These are phyloP conservation scores for Rhodotorula sp. DNA, from an alignment of 1,284 basidiomycete genomes.

Conservation along the genomic window DNA sequence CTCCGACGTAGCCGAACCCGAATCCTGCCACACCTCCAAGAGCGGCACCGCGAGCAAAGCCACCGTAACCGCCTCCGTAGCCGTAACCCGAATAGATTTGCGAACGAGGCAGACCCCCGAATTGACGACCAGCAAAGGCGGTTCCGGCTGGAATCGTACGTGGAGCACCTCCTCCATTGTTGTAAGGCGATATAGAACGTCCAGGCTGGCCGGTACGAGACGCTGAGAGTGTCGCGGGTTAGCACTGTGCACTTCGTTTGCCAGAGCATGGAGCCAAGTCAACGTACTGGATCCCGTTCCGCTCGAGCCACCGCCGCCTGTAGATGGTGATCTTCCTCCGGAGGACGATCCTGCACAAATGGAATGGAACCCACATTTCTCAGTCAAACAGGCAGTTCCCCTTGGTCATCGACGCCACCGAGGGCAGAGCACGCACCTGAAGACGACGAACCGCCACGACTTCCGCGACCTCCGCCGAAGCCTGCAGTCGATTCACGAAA, in stretches of 20 bases:
- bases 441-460: not conserved
- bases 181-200: not conserved
- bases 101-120: conserved; percentile 12
- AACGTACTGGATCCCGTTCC: not conserved
- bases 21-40: not conserved
- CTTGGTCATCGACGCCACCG: not conserved
- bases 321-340: no score
- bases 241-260: not conserved
- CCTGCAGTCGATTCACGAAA: not conserved
- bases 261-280: no score
- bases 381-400: no score
- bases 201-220: not conserved
- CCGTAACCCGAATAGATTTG: conserved; percentile 7
- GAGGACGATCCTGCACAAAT: no score
- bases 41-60: conserved; percentile 1
- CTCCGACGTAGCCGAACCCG: conserved; percentile 6
- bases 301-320: not conserved
- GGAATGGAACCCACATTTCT: no score
- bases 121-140: conserved; percentile 11
- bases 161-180: conserved; percentile 2
- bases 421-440: not conserved
- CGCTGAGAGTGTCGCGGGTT: not conserved
- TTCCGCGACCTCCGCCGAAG: not conserved
- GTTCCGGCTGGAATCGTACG: not conserved
- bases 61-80: conserved; percentile 17